Percentiles rank a stretch among this genome's conserved stretches.
Evolutionary conservation across 345 rosid species (phyloP).

Genomic region (Acer yangbiense): DNA sequence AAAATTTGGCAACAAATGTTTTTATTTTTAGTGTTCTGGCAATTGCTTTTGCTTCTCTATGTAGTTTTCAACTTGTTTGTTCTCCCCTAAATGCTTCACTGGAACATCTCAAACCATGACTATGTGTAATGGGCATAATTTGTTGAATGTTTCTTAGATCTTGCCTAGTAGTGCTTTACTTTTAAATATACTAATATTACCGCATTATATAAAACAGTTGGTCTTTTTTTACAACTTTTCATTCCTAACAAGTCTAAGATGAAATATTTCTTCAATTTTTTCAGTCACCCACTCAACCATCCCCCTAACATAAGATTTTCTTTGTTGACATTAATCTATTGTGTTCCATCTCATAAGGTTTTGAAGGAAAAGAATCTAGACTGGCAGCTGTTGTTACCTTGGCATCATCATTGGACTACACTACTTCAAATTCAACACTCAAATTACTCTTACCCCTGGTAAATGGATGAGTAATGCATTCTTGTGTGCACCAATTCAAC

Average conservation of each 20-base stretch:
- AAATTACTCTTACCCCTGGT: slow-evolving; percentile 91
- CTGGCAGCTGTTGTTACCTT: slow-evolving; percentile 76
- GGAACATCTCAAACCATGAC: neutral
- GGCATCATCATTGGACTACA: slow-evolving; percentile 94
- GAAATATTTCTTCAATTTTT: neutral
- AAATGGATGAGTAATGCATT: slow-evolving; percentile 32
- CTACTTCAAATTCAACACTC: slow-evolving; percentile 76
- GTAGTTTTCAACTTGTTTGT: neutral
- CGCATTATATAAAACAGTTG: no score
- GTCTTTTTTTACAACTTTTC: no score
- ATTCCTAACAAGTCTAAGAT: no score
- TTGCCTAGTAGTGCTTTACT: no score
- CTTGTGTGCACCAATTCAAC: slow-evolving; percentile 14
- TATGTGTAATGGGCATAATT: neutral
- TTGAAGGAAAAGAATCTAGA: slow-evolving; percentile 67
- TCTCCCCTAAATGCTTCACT: neutral
- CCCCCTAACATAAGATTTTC: neutral
- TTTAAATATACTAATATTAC: no score
- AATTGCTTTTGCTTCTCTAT: neutral
- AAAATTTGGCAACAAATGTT: neutral
- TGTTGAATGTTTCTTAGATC: no score
- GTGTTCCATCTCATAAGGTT: slow-evolving; percentile 48
- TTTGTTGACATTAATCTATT: neutral
- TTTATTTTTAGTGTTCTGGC: neutral
- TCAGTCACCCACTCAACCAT: neutral